These are phyloP conservation scores for Suhomyces maxii DNA, from an alignment of 1,139 yeast genomes.

Conservation along the genomic window DNA sequence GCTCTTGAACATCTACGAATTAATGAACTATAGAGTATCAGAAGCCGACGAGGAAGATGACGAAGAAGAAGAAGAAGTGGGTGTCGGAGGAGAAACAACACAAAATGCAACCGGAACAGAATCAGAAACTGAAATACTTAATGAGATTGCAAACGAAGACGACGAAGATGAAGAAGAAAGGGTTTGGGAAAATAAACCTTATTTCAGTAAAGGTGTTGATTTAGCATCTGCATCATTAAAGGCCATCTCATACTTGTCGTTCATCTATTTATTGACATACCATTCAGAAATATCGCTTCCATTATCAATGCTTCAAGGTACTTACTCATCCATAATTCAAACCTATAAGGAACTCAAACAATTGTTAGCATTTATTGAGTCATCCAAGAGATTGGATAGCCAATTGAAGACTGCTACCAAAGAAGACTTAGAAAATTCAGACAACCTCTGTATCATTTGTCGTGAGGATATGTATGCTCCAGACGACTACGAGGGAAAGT, in stretches of 20 bases:
- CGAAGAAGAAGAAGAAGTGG: conserved; percentile 7
- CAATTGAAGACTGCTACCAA: conserved; percentile 61
- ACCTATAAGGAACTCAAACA: conserved; percentile 53
- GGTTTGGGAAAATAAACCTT: conserved; percentile 71
- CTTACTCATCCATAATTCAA: conserved; percentile 53
- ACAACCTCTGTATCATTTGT: conserved; percentile 76
- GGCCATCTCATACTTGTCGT: conserved; percentile 32
- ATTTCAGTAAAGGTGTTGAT: conserved; percentile 60
- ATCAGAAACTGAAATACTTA: too few relatives aligned
- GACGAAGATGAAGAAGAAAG: conserved; percentile 59
- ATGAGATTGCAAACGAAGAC: conserved; percentile 2
- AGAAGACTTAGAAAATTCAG: conserved; percentile 60
- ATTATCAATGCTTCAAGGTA: conserved; percentile 65
- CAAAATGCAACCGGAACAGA: too few relatives aligned
- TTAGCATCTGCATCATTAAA: conserved; percentile 48
- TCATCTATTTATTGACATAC: conserved; percentile 40
- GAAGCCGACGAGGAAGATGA: conserved; percentile 9
- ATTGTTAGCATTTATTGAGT: conserved; percentile 56
- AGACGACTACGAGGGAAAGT: conserved; percentile 28
- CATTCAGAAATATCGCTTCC: conserved; percentile 64
- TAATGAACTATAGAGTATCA: conserved; percentile 29
- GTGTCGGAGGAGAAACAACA: conserved; percentile 4
- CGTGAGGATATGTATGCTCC: conserved; percentile 71
- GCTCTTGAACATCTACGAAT: conserved; percentile 58
- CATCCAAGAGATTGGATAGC: conserved; percentile 64